These are phyloP conservation scores for Bertia moriformis DNA, from an alignment of 2,329 filamentous ascomycete species.

Conservation along the genomic window DNA sequence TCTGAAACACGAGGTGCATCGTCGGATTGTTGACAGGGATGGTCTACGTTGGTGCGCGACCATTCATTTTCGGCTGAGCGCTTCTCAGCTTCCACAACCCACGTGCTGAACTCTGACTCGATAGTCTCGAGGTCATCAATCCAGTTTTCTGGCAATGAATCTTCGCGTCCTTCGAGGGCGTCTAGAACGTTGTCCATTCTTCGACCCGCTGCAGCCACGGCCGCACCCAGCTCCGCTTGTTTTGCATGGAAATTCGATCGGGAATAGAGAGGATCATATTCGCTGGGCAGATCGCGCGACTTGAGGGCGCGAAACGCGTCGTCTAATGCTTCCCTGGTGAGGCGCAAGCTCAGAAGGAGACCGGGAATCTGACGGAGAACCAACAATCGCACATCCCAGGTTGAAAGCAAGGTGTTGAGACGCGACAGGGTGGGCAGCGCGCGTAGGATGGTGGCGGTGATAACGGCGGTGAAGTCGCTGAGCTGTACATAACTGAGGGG, in stretches of 20 bases:
- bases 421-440: not conserved
- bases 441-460: slow-evolving; percentile 1
- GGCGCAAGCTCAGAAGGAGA: not conserved
- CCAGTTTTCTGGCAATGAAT: not conserved
- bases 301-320: not conserved
- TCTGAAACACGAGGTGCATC: no score
- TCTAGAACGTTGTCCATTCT: not conserved
- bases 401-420: not conserved
- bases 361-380: slow-evolving; percentile 1
- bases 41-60: no score
- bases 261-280: not conserved
- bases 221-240: not conserved
- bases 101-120: not conserved
- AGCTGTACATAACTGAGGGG: not conserved
- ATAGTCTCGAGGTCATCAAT: not conserved
- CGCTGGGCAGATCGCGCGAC: not conserved
- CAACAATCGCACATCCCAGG: not conserved
- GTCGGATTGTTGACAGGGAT: no score
- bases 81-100: not conserved
- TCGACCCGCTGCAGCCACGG: not conserved
- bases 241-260: not conserved
- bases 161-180: not conserved
- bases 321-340: not conserved
- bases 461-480: not conserved
- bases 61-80: not conserved